These are phyloP conservation scores for Neoconidiobolus thromboides DNA, from an alignment of 371 early-diverging fungal genomes.

Conservation along the genomic window DNA sequence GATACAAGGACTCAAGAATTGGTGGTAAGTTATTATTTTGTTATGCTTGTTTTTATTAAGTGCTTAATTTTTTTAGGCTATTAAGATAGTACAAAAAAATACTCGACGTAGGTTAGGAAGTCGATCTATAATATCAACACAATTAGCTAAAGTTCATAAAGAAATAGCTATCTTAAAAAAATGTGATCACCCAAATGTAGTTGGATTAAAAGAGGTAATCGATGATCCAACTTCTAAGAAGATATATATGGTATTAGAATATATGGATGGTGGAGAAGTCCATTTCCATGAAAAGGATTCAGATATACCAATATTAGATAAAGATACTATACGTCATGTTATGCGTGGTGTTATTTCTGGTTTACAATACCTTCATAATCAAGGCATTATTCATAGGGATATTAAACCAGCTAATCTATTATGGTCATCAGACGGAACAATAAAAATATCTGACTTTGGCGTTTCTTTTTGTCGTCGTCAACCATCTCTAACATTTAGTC, in stretches of 20 bases:
- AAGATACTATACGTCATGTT: constrained; percentile 48
- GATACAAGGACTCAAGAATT: constrained; percentile 56
- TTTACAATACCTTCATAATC: constrained; percentile 45
- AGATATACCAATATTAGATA: constrained; percentile 38
- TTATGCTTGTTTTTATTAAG: not conserved
- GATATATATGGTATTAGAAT: constrained; percentile 83
- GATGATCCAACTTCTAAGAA: constrained; percentile 79
- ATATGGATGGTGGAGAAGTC: constrained; percentile 80
- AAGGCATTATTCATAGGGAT: constrained; percentile 94
- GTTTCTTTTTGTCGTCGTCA: constrained; percentile 18
- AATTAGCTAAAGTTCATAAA: constrained; percentile 73
- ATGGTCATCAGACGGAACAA: constrained; percentile 71
- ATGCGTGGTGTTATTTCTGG: constrained; percentile 83
- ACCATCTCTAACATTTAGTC: constrained; percentile 1
- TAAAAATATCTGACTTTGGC: constrained; percentile 97
- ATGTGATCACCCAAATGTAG: constrained; percentile 82
- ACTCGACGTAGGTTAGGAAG: constrained; percentile 43
- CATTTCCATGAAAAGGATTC: constrained; percentile 52
- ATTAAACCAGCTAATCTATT: constrained; percentile 94
- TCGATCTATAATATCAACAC: constrained; percentile 22
- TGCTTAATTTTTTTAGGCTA: constrained; percentile 27
- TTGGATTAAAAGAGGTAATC: constrained; percentile 76
- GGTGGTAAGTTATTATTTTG: constrained; percentile 27
- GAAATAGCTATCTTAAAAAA: constrained; percentile 94
- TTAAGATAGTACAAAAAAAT: constrained; percentile 68